phyloP scores from a whole-genome alignment of 768 basidiomycete species.

The Hydnomerulius pinastri region DNA sequence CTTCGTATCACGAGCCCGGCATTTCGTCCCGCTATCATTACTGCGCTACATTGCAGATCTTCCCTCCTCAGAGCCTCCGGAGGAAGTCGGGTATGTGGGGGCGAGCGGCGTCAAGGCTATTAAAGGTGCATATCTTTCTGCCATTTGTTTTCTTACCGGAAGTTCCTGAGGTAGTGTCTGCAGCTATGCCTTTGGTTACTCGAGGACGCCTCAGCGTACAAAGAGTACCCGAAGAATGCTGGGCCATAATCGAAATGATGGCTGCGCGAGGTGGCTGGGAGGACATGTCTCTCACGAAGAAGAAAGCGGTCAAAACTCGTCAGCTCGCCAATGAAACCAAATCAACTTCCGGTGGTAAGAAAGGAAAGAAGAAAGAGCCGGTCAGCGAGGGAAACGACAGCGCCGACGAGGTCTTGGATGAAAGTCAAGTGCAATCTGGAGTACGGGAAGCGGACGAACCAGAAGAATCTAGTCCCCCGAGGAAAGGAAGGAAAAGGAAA shows the following conservation, averaged over 20 bases:
- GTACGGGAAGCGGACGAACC: not conserved
- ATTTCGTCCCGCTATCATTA: constrained; percentile 80
- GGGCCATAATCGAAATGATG: constrained; percentile 58
- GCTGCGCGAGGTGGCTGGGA: constrained; percentile 84
- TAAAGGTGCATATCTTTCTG: constrained; percentile 47
- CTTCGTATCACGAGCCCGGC: constrained; percentile 60
- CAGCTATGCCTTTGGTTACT: constrained; percentile 78
- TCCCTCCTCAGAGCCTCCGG: constrained; percentile 41
- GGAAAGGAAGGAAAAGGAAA: constrained; percentile 27
- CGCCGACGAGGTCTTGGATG: constrained; percentile 5
- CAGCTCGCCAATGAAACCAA: not conserved
- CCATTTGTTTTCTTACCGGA: not conserved
- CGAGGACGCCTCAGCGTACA: constrained; percentile 89
- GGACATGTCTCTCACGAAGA: constrained; percentile 42
- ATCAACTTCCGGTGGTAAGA: not conserved
- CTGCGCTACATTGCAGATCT: constrained; percentile 62
- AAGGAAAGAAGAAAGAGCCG: not conserved
- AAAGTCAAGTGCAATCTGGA: too few relatives aligned
- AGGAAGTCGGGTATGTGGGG: constrained; percentile 67
- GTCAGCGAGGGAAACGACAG: not conserved
- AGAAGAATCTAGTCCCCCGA: not conserved
- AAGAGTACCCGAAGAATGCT: constrained; percentile 66
- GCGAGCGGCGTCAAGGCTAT: constrained; percentile 60
- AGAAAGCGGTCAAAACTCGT: constrained; percentile 23
- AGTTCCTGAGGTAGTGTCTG: constrained; percentile 13